A percentile compares a stretch with the other conserved stretches of the same genome.
Conservation (phyloP, 1,284 basidiomycete species). For the Macrocystidia cucumis region DNA sequence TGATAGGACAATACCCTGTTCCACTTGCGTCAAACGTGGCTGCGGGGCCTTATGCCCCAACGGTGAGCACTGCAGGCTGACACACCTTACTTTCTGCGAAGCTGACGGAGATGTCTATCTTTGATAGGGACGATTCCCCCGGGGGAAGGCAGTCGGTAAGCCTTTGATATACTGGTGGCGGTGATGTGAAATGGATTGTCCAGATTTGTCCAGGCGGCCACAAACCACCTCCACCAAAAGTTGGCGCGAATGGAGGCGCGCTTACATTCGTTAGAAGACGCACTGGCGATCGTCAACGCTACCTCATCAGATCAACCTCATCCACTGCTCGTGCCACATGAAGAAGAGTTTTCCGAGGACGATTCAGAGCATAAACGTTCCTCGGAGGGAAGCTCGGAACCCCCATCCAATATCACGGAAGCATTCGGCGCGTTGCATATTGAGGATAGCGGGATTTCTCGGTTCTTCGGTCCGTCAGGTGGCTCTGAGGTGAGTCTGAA, state of each 20-base stretch:
- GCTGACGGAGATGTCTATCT: conserved; percentile 2
- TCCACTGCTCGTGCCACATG: conserved; percentile 22
- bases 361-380: conserved; percentile 18
- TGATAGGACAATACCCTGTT: conserved; percentile 30
- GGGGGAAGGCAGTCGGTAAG: conserved; percentile 39
- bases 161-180: conserved; percentile 3
- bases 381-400: conserved; percentile 19
- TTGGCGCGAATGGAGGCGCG: conserved; percentile 34
- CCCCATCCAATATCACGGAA: conserved; percentile 13
- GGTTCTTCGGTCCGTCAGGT: conserved; percentile 36
- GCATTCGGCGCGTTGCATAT: conserved; percentile 28
- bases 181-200: conserved; percentile 5
- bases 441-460: conserved; percentile 25
- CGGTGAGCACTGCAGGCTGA: conserved; percentile 25
- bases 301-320: conserved; percentile 25
- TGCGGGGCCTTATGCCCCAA: conserved; percentile 41
- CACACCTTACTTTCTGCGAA: conserved; percentile 1
- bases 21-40: conserved; percentile 39
- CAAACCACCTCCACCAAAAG: conserved; percentile 38
- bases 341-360: conserved; percentile 19
- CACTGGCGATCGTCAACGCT: conserved; percentile 34
- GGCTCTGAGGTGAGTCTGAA: conserved; percentile 26
- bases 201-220: conserved; percentile 42
- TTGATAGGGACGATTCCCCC: conserved; percentile 37
- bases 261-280: conserved; percentile 41